These are phyloP conservation scores for Fusarium brevicatenulatum DNA, from an alignment of 2,329 filamentous ascomycete species.

Conservation along the genomic window DNA sequence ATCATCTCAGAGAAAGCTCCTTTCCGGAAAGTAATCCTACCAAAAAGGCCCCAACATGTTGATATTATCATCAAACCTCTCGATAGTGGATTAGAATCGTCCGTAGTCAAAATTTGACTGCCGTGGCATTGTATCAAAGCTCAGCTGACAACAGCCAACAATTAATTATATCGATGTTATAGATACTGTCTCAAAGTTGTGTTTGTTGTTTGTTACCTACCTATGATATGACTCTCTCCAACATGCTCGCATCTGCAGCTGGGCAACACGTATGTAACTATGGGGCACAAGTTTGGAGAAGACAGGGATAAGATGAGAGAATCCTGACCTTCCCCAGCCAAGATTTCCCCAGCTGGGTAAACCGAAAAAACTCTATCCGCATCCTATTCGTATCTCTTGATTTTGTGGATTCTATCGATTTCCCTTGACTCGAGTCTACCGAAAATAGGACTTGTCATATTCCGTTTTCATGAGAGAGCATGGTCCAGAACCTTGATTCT, in stretches of 20 bases:
- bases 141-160: too few relatives aligned
- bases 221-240: background rate
- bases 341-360: conserved; percentile 17
- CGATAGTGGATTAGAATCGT: background rate
- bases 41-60: background rate
- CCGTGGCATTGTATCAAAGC: background rate
- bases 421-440: background rate
- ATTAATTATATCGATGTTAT: background rate
- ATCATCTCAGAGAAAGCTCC: background rate
- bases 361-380: background rate
- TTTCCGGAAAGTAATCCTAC: background rate
- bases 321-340: conserved; percentile 13
- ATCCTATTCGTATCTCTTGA: conserved; percentile 2
- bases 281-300: conserved; percentile 18
- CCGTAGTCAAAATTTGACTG: background rate
- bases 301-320: conserved; percentile 17
- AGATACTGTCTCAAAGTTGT: background rate
- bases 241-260: conserved; percentile 3
- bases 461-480: conserved; percentile 7
- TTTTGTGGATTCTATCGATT: background rate
- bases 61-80: background rate
- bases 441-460: conserved; percentile 14
- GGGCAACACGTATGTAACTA: background rate
- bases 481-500: conserved; percentile 33
- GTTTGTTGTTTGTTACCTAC: background rate